These are phyloP conservation scores for Beta macrorhiza DNA, from an alignment of 179 eudicot species.

Conservation along the genomic window DNA sequence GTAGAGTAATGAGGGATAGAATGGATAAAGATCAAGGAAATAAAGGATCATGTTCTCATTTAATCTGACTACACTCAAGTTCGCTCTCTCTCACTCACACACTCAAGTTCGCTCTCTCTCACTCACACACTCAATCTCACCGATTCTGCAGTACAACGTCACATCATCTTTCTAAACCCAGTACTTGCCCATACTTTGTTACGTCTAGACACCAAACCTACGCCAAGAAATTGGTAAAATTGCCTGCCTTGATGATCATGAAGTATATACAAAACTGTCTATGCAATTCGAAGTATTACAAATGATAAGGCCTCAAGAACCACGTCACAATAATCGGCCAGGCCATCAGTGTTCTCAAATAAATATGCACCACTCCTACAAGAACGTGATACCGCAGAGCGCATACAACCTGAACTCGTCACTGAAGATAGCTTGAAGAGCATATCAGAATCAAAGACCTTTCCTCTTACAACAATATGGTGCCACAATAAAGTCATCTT, in stretches of 20 bases:
- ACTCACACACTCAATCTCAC: too few species aligned
- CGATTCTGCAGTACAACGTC: too few species aligned
- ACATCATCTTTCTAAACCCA: neutral
- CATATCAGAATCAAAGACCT: neutral
- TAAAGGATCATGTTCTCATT: too few species aligned
- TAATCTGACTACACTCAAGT: too few species aligned
- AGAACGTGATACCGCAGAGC: neutral
- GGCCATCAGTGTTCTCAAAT: neutral
- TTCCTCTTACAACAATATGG: neutral
- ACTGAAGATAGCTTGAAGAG: neutral
- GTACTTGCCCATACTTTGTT: neutral
- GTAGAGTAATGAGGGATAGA: too few species aligned
- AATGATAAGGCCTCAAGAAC: neutral
- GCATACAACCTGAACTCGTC: neutral
- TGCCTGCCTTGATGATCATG: neutral
- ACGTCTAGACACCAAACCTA: neutral
- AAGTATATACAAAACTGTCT: slow-evolving; percentile 3
- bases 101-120: too few species aligned
- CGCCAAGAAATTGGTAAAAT: neutral
- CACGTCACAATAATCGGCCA: neutral
- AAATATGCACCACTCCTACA: neutral
- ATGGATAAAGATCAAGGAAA: too few species aligned
- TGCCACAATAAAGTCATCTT: neutral
- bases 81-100: too few species aligned
- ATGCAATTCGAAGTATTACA: neutral